Base-by-base conservation (phyloP, 164 flowering plant genomes). In the Vitis riparia region DNA sequence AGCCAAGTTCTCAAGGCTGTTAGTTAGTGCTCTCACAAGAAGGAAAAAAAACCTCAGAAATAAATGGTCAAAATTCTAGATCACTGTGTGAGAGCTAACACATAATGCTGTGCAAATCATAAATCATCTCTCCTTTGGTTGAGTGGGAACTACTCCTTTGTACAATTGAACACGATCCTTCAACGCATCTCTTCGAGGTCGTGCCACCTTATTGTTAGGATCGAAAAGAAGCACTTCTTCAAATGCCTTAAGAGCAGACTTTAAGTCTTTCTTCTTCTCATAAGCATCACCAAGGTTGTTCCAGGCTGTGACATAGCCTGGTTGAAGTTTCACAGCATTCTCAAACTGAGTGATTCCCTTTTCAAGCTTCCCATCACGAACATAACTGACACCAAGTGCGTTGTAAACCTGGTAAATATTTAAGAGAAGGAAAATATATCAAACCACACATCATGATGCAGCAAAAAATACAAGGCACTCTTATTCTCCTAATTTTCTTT, bases 281-380 rank as follows among this genome's bases (percentile, higher is more conserved):
- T 88, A 94, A 13, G 97, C 98, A 80, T 94, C 98, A 44, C 98
- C 98, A 0, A 94, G 91, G 85, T 94, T 91, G 85, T 92, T 94
- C 98, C 98, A 92, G 10, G 97, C 98, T 13, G 93, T 92, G 56
- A 92, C 95, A 73, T 92, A 94, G 16, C 98, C 98, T 51, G 98
- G 98, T 73, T 92, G 98, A 71, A 94, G 76, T 78, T 85, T 92
- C 67, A 94, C 97, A 19, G 97, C 97, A 9, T 64, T 85, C 80
- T 89, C 92, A 71, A 94, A 86, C 74, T 91, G 90, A 12, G 77
- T n/a, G 11, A 94, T 91, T 63, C 93, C 98, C 77, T 92, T 91
- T 10, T 89, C 97, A 19, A 87, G 85, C 74, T 92, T 91, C 19
- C 73, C 97, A 51, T 94, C 93, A 2, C 87, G 90, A 19, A 84